phyloP scores from a whole-genome alignment of 1,284 basidiomycete species.

The Porodaedalea pini region DNA sequence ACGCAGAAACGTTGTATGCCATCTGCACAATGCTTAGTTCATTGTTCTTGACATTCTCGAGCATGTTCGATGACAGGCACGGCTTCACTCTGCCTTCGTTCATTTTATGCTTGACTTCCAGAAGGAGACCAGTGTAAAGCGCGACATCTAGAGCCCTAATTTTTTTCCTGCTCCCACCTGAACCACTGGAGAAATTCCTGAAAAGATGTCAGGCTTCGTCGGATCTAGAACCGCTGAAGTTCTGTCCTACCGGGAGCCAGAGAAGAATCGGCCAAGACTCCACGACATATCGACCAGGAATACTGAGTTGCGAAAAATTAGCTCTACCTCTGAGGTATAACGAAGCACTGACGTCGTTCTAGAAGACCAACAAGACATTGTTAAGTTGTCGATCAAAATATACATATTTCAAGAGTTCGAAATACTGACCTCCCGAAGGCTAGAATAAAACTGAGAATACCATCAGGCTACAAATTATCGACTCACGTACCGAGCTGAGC shows the following conservation, averaged over 20 bases:
- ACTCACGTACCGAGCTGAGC: constrained; percentile 3
- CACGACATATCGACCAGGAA: constrained; percentile 7
- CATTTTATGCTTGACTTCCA: constrained; percentile 16
- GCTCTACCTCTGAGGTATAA: background rate
- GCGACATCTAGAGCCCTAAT: constrained; percentile 5
- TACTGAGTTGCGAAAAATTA: too few species aligned
- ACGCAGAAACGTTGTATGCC: constrained; percentile 23
- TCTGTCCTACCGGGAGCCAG: constrained; percentile 7
- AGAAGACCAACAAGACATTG: background rate
- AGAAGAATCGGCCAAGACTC: constrained; percentile 14
- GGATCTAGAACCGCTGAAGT: background rate
- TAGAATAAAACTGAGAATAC: background rate
- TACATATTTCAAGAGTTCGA: too few species aligned
- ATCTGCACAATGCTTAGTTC: constrained; percentile 21
- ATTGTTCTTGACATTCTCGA: constrained; percentile 10
- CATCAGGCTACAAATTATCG: background rate
- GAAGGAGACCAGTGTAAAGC: constrained; percentile 18
- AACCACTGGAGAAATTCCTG: constrained; percentile 25
- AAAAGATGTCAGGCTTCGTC: background rate
- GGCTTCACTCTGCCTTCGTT: constrained; percentile 19
- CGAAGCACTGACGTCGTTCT: constrained; percentile 2
- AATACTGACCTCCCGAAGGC: too few species aligned
- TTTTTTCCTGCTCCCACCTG: constrained; percentile 20
- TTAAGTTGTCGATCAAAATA: background rate
- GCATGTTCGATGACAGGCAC: constrained; percentile 21